Evolutionary conservation across 2,329 filamentous ascomycete genomes (phyloP), one percentile per base, ranked within the genome.

Genomic region (Ophiosphaerella korrae): DNA sequence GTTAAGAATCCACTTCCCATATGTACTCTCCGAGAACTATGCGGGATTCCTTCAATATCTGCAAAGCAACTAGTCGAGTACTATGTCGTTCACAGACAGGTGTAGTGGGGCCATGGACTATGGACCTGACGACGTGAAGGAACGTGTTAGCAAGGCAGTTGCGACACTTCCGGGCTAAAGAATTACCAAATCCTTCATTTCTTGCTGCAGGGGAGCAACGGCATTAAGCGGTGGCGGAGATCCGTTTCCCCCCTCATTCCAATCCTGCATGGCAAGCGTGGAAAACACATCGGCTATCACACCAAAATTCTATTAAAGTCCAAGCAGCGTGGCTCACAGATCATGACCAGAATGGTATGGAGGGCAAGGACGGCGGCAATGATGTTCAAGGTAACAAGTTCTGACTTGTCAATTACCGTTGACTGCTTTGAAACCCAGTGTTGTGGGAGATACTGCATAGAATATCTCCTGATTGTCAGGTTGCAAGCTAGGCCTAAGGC

Each of bases 241-340:
- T 45, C 34, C 21, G 34, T 21, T 32, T 34, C 9, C 7, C 6
- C 29, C 29, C 24, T n/a, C 44, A 46, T 46, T 40, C 44, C 35
- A 46, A 7, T 26, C 16, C 21, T 46, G 44, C 36, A 40, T 46
- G 44, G 44, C 35, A 46, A 46, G 44, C 44, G 44, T 46, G 44
- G 44, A 35, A 45, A n/a, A 39, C 26, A 40, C 40, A 35, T 40
- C 44, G 39, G 44, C 44, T 39, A n/a, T 31, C 42, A 39, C 42
- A 39, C 42, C 42, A 45, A 29, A 24, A 9, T 32, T 18, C 6
- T n/a, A 31, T 18, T 24, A 18, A n/a, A 31, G 6, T 32, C n/a
- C 16, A 38, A 23, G 36, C 16, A 18, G 23, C 34, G 35, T 38
- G 13, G 21, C 42, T 21, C 32, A 36, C 36, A 29, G 40, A 12